Evolutionary conservation across 257 asterid species (phyloP).

Genomic region (Solanum stenotomum): DNA sequence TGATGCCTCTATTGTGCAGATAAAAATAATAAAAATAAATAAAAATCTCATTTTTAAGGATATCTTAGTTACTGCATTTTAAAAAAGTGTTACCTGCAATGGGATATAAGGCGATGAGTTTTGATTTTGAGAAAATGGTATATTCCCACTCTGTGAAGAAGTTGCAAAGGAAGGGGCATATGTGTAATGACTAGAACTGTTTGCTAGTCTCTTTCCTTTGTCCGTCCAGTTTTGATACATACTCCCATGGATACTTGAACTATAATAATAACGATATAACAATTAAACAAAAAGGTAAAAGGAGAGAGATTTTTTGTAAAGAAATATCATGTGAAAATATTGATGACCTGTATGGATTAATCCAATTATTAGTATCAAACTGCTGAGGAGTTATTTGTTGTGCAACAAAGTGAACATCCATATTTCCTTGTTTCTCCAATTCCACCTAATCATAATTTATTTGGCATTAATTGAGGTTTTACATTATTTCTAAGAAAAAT

Average conservation of each 20-base stretch:
- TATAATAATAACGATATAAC: neutral
- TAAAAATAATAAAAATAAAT: too few relatives aligned
- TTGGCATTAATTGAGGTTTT: neutral
- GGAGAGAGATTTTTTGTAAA: too few relatives aligned
- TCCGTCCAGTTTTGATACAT: neutral
- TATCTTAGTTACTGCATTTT: neutral
- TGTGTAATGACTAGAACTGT: neutral
- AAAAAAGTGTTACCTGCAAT: neutral
- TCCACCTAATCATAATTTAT: constrained; percentile 7
- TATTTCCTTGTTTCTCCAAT: constrained; percentile 3
- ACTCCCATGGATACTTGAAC: neutral
- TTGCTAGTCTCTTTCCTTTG: neutral
- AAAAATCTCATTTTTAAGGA: neutral
- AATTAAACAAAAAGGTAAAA: neutral
- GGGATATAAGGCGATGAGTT: neutral
- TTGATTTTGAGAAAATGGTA: neutral
- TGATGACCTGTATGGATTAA: neutral
- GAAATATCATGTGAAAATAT: neutral
- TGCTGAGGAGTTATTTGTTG: neutral
- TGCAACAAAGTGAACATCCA: neutral
- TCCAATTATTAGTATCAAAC: neutral
- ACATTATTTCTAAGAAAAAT: neutral
- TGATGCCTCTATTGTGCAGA: neutral
- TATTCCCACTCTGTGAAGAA: neutral
- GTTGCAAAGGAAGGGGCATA: neutral